phyloP scores from a whole-genome alignment of 177 flowering plant genomes.

The Telopea speciosissima region DNA sequence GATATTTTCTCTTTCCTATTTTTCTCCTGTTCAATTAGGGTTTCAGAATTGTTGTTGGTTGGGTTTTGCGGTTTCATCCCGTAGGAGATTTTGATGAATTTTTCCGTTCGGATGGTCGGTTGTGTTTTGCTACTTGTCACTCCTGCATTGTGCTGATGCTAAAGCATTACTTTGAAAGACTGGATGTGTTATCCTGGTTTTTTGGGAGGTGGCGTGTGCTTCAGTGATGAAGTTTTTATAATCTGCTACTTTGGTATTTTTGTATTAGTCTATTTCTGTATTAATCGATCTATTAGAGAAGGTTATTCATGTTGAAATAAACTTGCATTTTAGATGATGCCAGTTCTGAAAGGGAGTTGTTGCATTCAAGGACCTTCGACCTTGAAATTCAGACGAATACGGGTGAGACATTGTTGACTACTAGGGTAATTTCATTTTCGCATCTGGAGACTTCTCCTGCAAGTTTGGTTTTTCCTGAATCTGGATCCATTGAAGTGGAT shows the following conservation, averaged over 20 bases:
- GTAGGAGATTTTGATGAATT: not conserved
- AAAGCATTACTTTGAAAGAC: not conserved
- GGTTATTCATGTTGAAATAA: slow-evolving; percentile 8
- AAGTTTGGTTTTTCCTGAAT: not conserved
- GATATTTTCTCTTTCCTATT: not conserved
- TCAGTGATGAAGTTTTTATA: not conserved
- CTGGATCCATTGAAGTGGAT: too few species aligned
- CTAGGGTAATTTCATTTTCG: slow-evolving; percentile 26
- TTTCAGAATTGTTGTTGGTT: not conserved
- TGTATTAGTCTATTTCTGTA: too few species aligned
- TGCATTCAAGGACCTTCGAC: slow-evolving; percentile 38
- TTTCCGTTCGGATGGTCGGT: not conserved
- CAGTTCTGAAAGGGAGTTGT: slow-evolving; percentile 40
- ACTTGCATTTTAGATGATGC: slow-evolving; percentile 37
- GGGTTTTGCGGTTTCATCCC: not conserved
- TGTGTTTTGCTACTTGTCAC: not conserved
- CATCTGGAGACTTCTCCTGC: too few species aligned
- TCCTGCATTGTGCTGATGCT: slow-evolving; percentile 1
- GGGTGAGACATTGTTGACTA: slow-evolving; percentile 22
- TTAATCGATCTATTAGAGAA: not conserved
- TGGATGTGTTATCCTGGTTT: not conserved
- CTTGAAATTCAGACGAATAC: not conserved
- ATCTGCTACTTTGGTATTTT: not conserved
- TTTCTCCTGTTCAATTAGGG: slow-evolving; percentile 5
- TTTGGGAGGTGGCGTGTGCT: not conserved